Evolutionary conservation across 176 grass and related monocot species (phyloP).

Genomic region (Eremochloa ophiuroides): DNA sequence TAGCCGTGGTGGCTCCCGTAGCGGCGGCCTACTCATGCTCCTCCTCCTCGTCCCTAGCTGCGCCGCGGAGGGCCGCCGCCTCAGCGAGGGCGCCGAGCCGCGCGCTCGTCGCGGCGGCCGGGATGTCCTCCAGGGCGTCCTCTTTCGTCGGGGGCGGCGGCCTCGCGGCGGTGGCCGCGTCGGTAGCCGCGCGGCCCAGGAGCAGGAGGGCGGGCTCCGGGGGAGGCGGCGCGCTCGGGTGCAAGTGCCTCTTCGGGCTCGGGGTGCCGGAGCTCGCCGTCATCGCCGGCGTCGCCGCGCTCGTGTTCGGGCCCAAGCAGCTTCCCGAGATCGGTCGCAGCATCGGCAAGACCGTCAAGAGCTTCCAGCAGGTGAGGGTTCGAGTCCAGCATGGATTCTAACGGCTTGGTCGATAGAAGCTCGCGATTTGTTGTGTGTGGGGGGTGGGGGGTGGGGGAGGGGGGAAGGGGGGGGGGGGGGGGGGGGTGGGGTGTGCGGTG

Average conservation of each 20-base stretch:
- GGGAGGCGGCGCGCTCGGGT: constrained; percentile 51
- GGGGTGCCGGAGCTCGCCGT: constrained; percentile 85
- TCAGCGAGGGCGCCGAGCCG: background rate
- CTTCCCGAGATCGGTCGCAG: constrained; percentile 81
- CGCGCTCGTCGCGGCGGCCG: constrained; percentile 6
- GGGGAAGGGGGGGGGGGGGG: too few species aligned
- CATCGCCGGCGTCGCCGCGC: constrained; percentile 87
- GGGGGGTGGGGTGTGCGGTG: too few species aligned
- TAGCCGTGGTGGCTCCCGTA: constrained; percentile 25
- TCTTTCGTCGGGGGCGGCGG: constrained; percentile 20
- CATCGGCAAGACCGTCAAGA: constrained; percentile 94
- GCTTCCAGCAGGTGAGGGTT: constrained; percentile 96
- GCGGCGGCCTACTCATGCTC: constrained; percentile 28
- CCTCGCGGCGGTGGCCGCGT: constrained; percentile 13
- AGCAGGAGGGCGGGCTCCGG: constrained; percentile 25
- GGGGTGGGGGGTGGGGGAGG: too few species aligned
- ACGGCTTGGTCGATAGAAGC: background rate
- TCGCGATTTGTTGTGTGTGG: too few species aligned
- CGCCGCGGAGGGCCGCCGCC: background rate
- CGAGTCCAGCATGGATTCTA: too few species aligned
- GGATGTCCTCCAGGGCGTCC: constrained; percentile 37
- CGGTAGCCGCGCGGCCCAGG: constrained; percentile 27
- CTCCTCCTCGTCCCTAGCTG: background rate
- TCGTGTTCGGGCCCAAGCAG: constrained; percentile 84
- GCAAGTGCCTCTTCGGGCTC: constrained; percentile 78